Conservation (phyloP, 768 basidiomycete species). For the Filobasidium floriforme region DNA sequence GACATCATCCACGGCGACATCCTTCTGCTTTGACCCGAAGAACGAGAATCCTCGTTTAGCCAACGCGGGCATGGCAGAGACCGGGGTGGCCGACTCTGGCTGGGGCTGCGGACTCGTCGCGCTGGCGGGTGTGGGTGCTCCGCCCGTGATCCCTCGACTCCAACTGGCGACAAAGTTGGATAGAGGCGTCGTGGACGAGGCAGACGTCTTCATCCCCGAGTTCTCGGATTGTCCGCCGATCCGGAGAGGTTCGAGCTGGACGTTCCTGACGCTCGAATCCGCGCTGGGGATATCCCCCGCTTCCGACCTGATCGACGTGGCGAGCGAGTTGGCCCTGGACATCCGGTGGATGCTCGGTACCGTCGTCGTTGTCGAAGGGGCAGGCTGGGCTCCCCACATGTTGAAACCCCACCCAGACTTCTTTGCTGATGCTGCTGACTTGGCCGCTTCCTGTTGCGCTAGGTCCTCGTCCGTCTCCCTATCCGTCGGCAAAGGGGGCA, state of each 20-base stretch:
- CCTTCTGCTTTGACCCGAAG: neutral
- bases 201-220: slow-evolving; percentile 16
- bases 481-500: slow-evolving; percentile 47
- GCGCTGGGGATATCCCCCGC: slow-evolving; percentile 24
- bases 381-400: slow-evolving; percentile 28
- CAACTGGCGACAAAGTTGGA: slow-evolving; percentile 36
- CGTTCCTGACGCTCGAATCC: slow-evolving; percentile 9
- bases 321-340: slow-evolving; percentile 26
- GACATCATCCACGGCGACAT: neutral
- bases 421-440: slow-evolving; percentile 18
- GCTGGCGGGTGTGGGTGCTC: slow-evolving; percentile 9
- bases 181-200: slow-evolving; percentile 27
- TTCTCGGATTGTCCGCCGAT: slow-evolving; percentile 18
- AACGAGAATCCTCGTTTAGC: slow-evolving; percentile 5
- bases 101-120: slow-evolving; percentile 56
- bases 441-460: slow-evolving; percentile 8
- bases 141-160: slow-evolving; percentile 33
- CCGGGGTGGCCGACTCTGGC: slow-evolving; percentile 36
- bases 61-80: neutral
- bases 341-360: slow-evolving; percentile 10
- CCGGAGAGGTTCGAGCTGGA: slow-evolving; percentile 16
- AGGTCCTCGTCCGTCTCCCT: slow-evolving; percentile 30
- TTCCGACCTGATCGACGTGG: slow-evolving; percentile 26
- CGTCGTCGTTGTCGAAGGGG: neutral
- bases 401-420: slow-evolving; percentile 26